phyloP scores from a whole-genome alignment of 345 rosid species.

The Stellera chamaejasme region DNA sequence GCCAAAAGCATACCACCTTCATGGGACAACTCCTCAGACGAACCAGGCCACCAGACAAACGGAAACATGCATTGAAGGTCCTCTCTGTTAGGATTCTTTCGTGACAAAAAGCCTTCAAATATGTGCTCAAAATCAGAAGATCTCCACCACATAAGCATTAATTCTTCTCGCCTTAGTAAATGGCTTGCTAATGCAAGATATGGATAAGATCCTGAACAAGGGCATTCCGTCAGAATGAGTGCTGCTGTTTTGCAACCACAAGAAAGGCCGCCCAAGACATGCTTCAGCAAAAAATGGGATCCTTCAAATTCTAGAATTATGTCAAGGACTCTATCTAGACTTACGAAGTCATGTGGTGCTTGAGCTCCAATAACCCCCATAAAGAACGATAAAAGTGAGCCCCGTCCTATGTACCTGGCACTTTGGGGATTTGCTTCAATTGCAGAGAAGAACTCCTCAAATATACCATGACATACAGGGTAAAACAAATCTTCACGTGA shows the following conservation, averaged over 20 bases:
- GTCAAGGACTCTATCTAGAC: conserved; percentile 65
- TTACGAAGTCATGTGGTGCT: conserved; percentile 65
- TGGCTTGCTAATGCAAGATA: conserved; percentile 87
- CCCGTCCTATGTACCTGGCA: conserved; percentile 65
- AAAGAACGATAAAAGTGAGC: conserved; percentile 70
- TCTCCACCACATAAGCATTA: conserved; percentile 88
- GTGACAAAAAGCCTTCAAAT: conserved; percentile 83
- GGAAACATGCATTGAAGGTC: conserved; percentile 85
- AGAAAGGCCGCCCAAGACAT: conserved; percentile 63
- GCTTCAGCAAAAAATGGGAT: conserved; percentile 51
- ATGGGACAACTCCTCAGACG: conserved; percentile 64
- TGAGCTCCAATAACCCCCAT: conserved; percentile 62
- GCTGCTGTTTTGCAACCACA: conserved; percentile 69
- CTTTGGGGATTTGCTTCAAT: conserved; percentile 49
- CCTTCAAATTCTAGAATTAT: conserved; percentile 54
- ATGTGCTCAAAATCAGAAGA: conserved; percentile 60
- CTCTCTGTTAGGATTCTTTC: conserved; percentile 64
- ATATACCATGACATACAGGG: conserved; percentile 68
- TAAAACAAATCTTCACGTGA: conserved; percentile 60
- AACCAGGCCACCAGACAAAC: conserved; percentile 99
- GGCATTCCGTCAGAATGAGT: conserved; percentile 67
- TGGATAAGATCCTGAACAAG: conserved; percentile 85
- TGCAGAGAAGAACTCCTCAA: conserved; percentile 52
- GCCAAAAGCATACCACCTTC: conserved; percentile 83
- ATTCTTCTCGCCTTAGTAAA: conserved; percentile 57